phyloP scores from a whole-genome alignment of 495 filamentous ascomycete species.

The Podospora australis region DNA sequence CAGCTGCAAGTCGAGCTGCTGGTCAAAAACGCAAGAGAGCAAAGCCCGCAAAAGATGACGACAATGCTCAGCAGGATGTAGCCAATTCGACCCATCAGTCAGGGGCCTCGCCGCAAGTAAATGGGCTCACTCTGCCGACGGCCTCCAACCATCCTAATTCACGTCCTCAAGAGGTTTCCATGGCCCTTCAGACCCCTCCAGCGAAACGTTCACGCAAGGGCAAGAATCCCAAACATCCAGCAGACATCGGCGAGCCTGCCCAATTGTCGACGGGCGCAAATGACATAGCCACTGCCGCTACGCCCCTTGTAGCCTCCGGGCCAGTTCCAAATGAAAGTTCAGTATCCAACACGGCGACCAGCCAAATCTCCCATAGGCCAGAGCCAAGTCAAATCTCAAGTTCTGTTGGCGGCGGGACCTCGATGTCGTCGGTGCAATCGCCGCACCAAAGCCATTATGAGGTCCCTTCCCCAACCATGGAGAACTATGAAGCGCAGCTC shows the following conservation, averaged over 20 bases:
- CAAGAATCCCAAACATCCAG: conserved; percentile 12
- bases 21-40: conserved; percentile 25
- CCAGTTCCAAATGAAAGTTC: not conserved
- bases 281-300: not conserved
- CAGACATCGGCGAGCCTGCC: conserved; percentile 5
- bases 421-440: conserved; percentile 16
- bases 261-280: not conserved
- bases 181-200: conserved; percentile 3
- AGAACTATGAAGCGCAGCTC: conserved; percentile 28
- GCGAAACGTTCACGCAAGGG: conserved; percentile 24
- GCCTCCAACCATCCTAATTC: not conserved
- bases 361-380: too few relatives aligned
- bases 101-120: conserved; percentile 2
- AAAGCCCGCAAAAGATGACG: conserved; percentile 9
- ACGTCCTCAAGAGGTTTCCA: not conserved
- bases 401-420: conserved; percentile 6
- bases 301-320: not conserved
- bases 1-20: conserved; percentile 4
- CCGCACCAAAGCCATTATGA: conserved; percentile 22
- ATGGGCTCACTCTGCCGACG: conserved; percentile 5
- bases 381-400: too few relatives aligned
- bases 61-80: not conserved
- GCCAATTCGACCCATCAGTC: not conserved
- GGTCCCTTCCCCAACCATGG: conserved; percentile 27
- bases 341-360: not conserved